These are phyloP conservation scores for Sphaerulina musiva DNA, from an alignment of 2,329 filamentous ascomycete species.

Conservation along the genomic window DNA sequence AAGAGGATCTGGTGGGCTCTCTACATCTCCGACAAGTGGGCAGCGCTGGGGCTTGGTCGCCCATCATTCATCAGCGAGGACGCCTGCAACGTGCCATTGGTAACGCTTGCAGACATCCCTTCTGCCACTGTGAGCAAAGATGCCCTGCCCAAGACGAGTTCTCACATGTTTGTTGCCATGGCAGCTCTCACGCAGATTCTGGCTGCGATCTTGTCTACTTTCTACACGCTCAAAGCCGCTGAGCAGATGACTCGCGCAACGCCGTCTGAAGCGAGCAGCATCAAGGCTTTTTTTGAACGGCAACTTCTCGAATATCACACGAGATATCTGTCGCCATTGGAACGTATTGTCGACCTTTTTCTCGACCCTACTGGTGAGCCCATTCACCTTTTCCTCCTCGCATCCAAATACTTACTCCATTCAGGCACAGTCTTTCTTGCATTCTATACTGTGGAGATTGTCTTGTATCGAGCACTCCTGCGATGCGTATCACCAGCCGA, in stretches of 20 bases:
- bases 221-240: slow-evolving; percentile 20
- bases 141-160: slow-evolving; percentile 13
- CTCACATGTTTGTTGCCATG: slow-evolving; percentile 23
- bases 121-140: slow-evolving; percentile 15
- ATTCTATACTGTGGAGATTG: slow-evolving; percentile 18
- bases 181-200: slow-evolving; percentile 22
- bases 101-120: slow-evolving; percentile 15
- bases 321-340: slow-evolving; percentile 11
- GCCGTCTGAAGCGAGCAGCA: slow-evolving; percentile 9
- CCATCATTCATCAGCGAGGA: slow-evolving; percentile 21
- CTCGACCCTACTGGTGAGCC: slow-evolving; percentile 21
- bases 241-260: slow-evolving; percentile 9
- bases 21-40: slow-evolving; percentile 21
- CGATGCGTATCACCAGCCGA: slow-evolving; percentile 14
- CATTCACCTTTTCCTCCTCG: neutral
- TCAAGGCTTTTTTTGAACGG: slow-evolving; percentile 17
- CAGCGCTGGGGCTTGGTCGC: slow-evolving; percentile 19
- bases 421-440: slow-evolving; percentile 20
- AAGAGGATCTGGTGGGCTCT: slow-evolving; percentile 24
- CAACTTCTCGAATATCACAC: slow-evolving; percentile 17
- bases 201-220: slow-evolving; percentile 16
- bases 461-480: slow-evolving; percentile 19
- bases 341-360: slow-evolving; percentile 13
- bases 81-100: slow-evolving; percentile 16
- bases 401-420: neutral